These are phyloP conservation scores for Calonectria naviculata DNA, from an alignment of 2,329 filamentous ascomycete species.

Conservation along the genomic window DNA sequence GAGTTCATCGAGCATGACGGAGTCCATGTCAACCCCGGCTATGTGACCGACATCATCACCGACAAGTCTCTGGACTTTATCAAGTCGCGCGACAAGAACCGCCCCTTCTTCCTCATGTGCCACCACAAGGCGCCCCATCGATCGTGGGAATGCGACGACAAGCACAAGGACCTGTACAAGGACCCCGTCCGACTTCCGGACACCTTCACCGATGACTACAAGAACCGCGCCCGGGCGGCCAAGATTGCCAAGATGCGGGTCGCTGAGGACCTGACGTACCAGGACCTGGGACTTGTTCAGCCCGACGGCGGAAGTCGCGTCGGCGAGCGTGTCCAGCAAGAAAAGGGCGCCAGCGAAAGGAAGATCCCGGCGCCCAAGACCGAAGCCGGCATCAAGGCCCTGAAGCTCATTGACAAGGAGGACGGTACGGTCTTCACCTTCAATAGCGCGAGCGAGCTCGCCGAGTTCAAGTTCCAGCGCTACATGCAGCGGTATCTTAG, in stretches of 20 bases:
- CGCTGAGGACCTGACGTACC: constrained; percentile 62
- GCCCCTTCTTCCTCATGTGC: constrained; percentile 66
- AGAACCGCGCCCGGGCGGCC: constrained; percentile 62
- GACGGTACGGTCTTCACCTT: constrained; percentile 59
- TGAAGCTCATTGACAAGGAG: constrained; percentile 56
- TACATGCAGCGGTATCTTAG: constrained; percentile 68
- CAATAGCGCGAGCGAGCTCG: constrained; percentile 51
- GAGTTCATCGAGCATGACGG: constrained; percentile 56
- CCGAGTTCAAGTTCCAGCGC: constrained; percentile 66
- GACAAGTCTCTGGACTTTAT: constrained; percentile 60
- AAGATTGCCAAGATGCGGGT: constrained; percentile 63
- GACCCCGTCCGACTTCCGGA: constrained; percentile 60
- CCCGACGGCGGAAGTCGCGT: constrained; percentile 58
- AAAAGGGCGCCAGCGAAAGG: constrained; percentile 38
- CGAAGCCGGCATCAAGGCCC: constrained; percentile 23
- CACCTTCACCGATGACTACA: constrained; percentile 65
- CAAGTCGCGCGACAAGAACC: constrained; percentile 44
- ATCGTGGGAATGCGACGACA: constrained; percentile 61
- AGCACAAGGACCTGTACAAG: constrained; percentile 60
- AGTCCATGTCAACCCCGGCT: constrained; percentile 49
- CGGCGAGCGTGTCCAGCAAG: constrained; percentile 47
- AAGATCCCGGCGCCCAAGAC: constrained; percentile 38
- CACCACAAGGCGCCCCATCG: constrained; percentile 67
- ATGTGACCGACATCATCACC: constrained; percentile 64
- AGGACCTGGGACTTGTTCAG: constrained; percentile 62